Conservation (phyloP, 2,329 filamentous ascomycete genomes). For the Botrytis squamosa region DNA sequence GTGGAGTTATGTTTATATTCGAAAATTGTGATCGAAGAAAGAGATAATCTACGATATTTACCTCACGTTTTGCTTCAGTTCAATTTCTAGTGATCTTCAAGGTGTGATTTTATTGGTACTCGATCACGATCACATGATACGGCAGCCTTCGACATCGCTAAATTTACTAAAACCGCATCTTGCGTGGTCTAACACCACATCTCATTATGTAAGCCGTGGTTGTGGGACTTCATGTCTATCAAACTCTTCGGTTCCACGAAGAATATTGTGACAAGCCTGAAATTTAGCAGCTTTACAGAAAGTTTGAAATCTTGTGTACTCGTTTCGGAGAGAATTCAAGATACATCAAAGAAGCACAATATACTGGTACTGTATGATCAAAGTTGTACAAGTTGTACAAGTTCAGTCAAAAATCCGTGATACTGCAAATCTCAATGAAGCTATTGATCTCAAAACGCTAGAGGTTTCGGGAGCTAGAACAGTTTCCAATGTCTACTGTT, state of each 20-base stretch:
- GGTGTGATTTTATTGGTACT: background rate
- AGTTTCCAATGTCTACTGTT: background rate
- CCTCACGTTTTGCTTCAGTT: background rate
- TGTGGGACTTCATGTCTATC: background rate
- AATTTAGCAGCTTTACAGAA: background rate
- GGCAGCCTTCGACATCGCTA: background rate
- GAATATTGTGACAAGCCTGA: background rate
- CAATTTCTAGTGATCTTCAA: background rate
- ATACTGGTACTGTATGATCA: background rate
- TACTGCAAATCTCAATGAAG: background rate
- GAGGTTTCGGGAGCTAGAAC: no score
- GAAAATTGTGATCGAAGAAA: background rate
- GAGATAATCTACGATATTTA: background rate
- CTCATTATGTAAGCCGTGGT: background rate
- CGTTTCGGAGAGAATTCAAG: background rate
- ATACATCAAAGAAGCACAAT: no score
- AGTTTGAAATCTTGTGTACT: no score
- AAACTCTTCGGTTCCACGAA: background rate
- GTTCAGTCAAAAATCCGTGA: background rate
- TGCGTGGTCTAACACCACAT: accelerated
- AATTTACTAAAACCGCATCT: background rate
- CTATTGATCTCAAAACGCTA: background rate
- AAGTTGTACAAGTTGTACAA: background rate
- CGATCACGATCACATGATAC: accelerated
- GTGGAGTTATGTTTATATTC: background rate